Evolutionary conservation across 768 basidiomycete genomes (phyloP), one percentile per base, ranked within the genome.

Genomic region (Lanmaoa pseudosensibilis): DNA sequence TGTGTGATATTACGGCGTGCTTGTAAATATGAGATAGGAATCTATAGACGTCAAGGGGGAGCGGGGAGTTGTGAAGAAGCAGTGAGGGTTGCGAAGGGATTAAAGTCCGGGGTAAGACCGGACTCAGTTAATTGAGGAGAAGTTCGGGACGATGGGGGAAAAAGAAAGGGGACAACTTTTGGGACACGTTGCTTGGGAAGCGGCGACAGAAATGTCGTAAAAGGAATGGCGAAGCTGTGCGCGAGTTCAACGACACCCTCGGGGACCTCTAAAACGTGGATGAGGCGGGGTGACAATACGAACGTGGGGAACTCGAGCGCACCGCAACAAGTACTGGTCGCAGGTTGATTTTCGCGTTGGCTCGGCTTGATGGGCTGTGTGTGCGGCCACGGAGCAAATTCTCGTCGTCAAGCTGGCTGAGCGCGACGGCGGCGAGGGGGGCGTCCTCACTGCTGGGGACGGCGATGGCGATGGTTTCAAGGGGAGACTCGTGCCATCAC

Each of bases 81-180:
- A 47, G 25, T 13, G 47, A 57, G 53, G 54, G 54, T 57, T 55
- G 52, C 44, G 46, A 54, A 47, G 61, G 63, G 50, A 63, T 60
- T 27, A 61, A 52, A 70, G 66, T 68, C 68, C 68, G 68, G 69
- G 69, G 68, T 69, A 70, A 57, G 54, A 19, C 56, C 67, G 65
- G 62, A 58, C 16, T 19, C 57, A 59, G 55, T 69, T 68, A 56
- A 69, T 64, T 46, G 61, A 66, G 57, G 44, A 52, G 54, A 48
- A 34, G 66, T 52, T 55, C 50, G 58, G 59, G 54, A 40, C 43
- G 50, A 39, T 45, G 64, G 52, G 48, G 48, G 43, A 30, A 56
- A 46, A 60, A 57, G 51, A 59, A 63, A 63, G 61, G 63, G 55
- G 52, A 65, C 38, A 6, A 46, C 1, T 50, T 19, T 53, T 23